Conservation (phyloP, 2,329 filamentous ascomycete genomes). For the Zalaria obscura region DNA sequence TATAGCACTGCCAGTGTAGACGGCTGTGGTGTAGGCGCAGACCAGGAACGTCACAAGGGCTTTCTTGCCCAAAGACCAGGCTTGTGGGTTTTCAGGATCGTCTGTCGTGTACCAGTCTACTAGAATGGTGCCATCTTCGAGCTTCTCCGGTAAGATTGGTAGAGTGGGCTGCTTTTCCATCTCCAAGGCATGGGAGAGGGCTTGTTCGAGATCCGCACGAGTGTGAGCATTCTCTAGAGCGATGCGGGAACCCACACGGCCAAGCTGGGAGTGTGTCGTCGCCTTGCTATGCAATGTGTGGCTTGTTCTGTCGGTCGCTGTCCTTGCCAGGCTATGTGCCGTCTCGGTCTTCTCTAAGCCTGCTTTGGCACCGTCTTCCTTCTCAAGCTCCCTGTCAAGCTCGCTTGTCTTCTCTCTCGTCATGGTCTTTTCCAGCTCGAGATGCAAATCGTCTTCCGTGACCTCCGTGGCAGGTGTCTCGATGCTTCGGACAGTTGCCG, state of each 20-base stretch:
- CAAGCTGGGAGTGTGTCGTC: conserved; percentile 2
- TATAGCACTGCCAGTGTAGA: conserved; percentile 30
- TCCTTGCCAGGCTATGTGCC: conserved; percentile 1
- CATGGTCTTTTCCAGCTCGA: neutral
- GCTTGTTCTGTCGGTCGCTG: conserved; percentile 1
- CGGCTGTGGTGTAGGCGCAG: conserved; percentile 22
- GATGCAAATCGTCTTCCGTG: conserved; percentile 1
- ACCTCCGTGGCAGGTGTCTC: neutral
- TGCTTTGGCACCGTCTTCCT: neutral
- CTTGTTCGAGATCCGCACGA: conserved; percentile 2
- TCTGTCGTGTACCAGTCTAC: conserved; percentile 40
- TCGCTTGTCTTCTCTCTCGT: neutral
- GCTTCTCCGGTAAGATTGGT: conserved; percentile 16
- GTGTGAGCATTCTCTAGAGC: conserved; percentile 5
- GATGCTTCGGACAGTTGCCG: neutral
- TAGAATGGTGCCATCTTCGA: conserved; percentile 35
- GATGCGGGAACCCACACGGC: conserved; percentile 1
- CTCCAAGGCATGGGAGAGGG: neutral
- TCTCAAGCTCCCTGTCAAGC: neutral
- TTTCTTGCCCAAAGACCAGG: conserved; percentile 35
- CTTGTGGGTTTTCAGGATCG: conserved; percentile 41
- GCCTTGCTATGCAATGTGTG: neutral
- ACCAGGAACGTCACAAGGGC: conserved; percentile 25
- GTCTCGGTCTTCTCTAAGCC: neutral
- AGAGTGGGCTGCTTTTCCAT: conserved; percentile 6